Percentiles rank a stretch among this genome's conserved stretches.
phyloP scores from a whole-genome alignment of 176 grass and related monocot species.

The Poa annua region DNA sequence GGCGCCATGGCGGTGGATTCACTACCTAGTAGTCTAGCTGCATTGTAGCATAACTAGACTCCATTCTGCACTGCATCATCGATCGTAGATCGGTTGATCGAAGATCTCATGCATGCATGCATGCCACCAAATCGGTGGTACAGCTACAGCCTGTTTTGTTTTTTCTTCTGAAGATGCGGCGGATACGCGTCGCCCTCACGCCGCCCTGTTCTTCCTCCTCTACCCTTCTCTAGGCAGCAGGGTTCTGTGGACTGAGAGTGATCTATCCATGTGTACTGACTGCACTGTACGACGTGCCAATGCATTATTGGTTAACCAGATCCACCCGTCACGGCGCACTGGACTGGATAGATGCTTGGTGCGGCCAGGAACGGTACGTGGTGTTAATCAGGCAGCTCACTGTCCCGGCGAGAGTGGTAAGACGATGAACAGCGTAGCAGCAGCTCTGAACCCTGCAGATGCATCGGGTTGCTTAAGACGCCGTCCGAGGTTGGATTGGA shows the following conservation, averaged over 20 bases:
- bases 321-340: conserved; percentile 2
- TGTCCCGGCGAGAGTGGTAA: neutral
- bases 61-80: neutral
- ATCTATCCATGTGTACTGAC: neutral
- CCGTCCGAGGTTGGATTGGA: neutral
- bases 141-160: neutral
- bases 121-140: no score
- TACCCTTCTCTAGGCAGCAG: neutral
- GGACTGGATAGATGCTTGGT: neutral
- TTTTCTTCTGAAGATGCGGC: neutral
- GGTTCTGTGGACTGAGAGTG: neutral
- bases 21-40: no score
- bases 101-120: neutral
- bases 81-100: neutral
- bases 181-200: conserved; percentile 28
- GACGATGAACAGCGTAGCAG: neutral
- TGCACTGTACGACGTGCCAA: neutral
- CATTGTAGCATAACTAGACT: neutral
- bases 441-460: no score
- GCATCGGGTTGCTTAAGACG: neutral
- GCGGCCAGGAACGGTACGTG: neutral
- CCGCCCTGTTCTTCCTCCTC: neutral
- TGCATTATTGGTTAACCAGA: neutral
- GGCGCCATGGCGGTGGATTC: neutral
- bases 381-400: neutral